A percentile compares a stretch with the other conserved stretches of the same genome.
Evolutionary conservation across 1,139 yeast species (phyloP).

Genomic region (Geotrichum carabidarum): DNA sequence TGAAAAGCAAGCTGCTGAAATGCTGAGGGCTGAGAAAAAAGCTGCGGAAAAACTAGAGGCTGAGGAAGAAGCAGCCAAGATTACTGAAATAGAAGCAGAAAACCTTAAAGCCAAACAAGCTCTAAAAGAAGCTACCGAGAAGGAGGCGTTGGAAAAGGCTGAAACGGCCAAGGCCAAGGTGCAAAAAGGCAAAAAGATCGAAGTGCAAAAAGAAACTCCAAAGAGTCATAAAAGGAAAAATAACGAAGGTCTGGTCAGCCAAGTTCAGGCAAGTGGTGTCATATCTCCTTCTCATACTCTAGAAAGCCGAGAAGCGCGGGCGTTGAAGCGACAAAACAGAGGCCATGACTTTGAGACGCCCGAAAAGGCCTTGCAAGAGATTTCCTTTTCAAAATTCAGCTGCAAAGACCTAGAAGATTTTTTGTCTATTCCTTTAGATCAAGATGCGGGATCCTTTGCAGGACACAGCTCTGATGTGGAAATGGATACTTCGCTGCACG

Average conservation of each 20-base stretch:
- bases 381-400: no score
- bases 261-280: no score
- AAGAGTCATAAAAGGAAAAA: background rate
- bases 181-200: no score
- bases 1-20: background rate
- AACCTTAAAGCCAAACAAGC: background rate
- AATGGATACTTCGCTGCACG: no score
- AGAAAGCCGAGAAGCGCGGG: background rate
- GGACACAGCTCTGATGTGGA: no score
- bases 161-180: background rate
- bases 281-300: no score
- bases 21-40: background rate
- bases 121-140: background rate
- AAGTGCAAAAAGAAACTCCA: background rate
- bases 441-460: no score
- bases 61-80: background rate
- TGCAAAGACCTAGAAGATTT: no score
- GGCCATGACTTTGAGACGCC: background rate
- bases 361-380: no score
- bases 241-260: no score
- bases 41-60: background rate
- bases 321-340: slow-evolving; percentile 3
- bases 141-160: background rate
- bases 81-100: background rate
- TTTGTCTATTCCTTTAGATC: no score